These are phyloP conservation scores for Schoenoplectus tabernaemontani DNA, from an alignment of 202 grass and related monocot genomes.

Conservation along the genomic window DNA sequence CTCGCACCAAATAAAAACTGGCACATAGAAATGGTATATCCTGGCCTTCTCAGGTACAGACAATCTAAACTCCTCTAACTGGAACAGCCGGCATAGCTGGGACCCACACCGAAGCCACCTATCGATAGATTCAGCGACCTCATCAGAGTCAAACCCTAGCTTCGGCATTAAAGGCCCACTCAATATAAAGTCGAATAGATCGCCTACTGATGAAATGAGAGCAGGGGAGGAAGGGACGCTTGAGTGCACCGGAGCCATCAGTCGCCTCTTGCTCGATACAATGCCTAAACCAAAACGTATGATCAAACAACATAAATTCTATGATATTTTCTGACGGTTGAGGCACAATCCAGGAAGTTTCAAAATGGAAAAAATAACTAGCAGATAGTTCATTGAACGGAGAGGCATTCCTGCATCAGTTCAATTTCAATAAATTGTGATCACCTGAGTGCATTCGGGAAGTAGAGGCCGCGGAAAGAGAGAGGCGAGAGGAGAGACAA, in stretches of 20 bases:
- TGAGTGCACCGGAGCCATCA: slow-evolving; percentile 24
- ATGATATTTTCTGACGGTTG: not conserved
- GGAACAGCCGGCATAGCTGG: slow-evolving; percentile 60
- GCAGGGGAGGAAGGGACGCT: slow-evolving; percentile 46
- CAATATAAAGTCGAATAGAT: slow-evolving; percentile 85
- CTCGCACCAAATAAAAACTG: slow-evolving; percentile 95
- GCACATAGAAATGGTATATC: slow-evolving; percentile 91
- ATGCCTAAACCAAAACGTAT: not conserved
- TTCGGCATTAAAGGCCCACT: slow-evolving; percentile 63
- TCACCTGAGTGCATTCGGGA: not conserved
- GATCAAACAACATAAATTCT: not conserved
- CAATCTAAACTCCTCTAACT: slow-evolving; percentile 56
- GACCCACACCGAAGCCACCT: slow-evolving; percentile 54
- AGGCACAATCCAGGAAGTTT: not conserved
- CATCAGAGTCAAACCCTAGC: slow-evolving; percentile 55
- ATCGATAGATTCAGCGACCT: slow-evolving; percentile 64
- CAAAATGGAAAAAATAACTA: not conserved
- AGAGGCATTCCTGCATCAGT: not conserved
- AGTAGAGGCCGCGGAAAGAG: not conserved
- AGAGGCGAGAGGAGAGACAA: not conserved
- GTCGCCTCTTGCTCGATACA: slow-evolving; percentile 14
- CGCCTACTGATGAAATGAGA: slow-evolving; percentile 53
- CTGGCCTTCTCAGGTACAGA: slow-evolving; percentile 63
- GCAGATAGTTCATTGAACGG: not conserved
- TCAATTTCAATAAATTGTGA: not conserved